Conservation (phyloP, 2,329 filamentous ascomycete genomes). For the Fusarium compactum region DNA sequence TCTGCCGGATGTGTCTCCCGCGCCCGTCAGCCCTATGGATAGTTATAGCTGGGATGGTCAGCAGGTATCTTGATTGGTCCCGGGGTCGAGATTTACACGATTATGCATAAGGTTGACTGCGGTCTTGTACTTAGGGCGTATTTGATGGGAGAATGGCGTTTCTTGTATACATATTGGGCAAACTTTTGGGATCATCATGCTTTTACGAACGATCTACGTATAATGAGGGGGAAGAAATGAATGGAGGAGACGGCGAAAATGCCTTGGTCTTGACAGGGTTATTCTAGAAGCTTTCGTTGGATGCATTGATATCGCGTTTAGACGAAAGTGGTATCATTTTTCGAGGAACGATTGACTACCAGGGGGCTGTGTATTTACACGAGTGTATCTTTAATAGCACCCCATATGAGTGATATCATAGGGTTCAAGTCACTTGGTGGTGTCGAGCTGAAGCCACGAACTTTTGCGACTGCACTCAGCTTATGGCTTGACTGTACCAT, state of each 20-base stretch:
- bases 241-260: background rate
- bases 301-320: constrained; percentile 11
- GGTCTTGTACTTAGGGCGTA: background rate
- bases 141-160: background rate
- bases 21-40: constrained; percentile 31
- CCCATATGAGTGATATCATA: background rate
- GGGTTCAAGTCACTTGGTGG: background rate
- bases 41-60: constrained; percentile 32
- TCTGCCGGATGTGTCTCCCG: constrained; percentile 34
- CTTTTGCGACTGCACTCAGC: background rate
- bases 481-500: background rate
- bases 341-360: constrained; percentile 13
- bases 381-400: background rate
- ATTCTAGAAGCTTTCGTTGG: background rate
- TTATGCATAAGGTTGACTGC: background rate
- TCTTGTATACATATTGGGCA: constrained; percentile 20
- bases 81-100: constrained; percentile 26
- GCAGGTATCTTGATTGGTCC: constrained; percentile 42
- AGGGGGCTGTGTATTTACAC: constrained; percentile 2
- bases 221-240: background rate
- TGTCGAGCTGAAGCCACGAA: background rate
- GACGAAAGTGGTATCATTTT: constrained; percentile 28
- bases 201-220: constrained; percentile 20
- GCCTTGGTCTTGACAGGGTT: background rate
- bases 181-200: constrained; percentile 5